Conservation (phyloP, 2,329 filamentous ascomycete genomes). For the Fusarium odoratissimum region DNA sequence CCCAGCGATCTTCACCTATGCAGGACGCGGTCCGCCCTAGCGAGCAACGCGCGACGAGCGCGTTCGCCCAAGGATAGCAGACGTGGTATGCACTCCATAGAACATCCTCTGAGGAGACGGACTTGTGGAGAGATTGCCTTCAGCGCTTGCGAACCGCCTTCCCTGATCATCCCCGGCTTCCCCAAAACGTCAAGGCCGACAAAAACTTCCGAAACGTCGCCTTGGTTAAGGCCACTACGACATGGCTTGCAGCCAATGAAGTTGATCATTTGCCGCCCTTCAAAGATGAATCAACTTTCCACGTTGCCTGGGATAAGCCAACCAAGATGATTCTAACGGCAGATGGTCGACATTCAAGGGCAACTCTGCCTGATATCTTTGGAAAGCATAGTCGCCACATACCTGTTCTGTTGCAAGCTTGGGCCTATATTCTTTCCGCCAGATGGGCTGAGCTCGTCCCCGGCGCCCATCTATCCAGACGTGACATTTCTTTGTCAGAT, state of each 20-base stretch:
- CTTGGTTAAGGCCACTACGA: constrained; percentile 1
- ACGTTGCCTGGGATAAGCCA: constrained; percentile 1
- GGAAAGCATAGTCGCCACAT: constrained; percentile 3
- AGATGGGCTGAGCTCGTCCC: constrained; percentile 9
- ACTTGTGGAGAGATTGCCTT: not conserved
- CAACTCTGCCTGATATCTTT: constrained; percentile 10
- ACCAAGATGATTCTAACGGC: constrained; percentile 8
- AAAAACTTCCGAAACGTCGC: not conserved
- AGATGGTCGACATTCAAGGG: not conserved
- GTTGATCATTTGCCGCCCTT: constrained; percentile 4
- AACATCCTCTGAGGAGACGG: not conserved
- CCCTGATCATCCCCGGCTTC: constrained; percentile 9
- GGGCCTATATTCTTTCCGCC: constrained; percentile 7
- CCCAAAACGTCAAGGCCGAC: not conserved
- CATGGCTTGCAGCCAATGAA: constrained; percentile 3
- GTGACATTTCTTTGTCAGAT: not conserved
- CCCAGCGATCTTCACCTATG: not conserved
- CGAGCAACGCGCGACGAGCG: not conserved
- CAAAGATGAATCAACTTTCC: constrained; percentile 6
- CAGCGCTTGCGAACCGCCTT: constrained; percentile 5
- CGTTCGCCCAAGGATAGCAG: constrained; percentile 12
- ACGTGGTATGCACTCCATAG: constrained; percentile 7
- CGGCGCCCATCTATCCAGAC: not conserved
- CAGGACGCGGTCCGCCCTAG: constrained; percentile 16
- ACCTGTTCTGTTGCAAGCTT: constrained; percentile 16